phyloP scores from a whole-genome alignment of 805 yeast genomes.

The Metschnikowia rubicola region DNA sequence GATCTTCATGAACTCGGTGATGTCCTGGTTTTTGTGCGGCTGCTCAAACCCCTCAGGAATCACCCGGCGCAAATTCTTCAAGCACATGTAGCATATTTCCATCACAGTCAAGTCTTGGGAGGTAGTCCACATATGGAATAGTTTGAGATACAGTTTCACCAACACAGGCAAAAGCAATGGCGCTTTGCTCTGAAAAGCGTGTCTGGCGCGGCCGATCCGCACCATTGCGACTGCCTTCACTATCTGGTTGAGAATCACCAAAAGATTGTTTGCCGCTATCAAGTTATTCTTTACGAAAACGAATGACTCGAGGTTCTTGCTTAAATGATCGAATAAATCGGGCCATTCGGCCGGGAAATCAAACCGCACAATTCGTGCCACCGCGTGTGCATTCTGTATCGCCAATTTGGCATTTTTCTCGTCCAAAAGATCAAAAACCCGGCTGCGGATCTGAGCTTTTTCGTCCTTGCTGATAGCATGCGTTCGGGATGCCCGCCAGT shows the following conservation, averaged over 20 bases:
- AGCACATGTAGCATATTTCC: conserved; percentile 73
- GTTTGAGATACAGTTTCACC: conserved; percentile 54
- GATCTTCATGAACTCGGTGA: conserved; percentile 57
- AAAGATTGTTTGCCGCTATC: conserved; percentile 56
- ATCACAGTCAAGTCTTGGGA: conserved; percentile 49
- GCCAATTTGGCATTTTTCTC: conserved; percentile 74
- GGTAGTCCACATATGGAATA: conserved; percentile 62
- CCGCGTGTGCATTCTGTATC: conserved; percentile 81
- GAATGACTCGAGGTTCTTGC: conserved; percentile 42
- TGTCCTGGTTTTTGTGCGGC: conserved; percentile 56
- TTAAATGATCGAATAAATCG: conserved; percentile 62
- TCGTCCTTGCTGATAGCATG: conserved; percentile 58
- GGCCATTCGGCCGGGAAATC: conserved; percentile 94
- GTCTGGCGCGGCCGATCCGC: conserved; percentile 77
- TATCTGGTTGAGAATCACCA: conserved; percentile 71
- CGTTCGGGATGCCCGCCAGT: conserved; percentile 72
- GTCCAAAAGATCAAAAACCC: conserved; percentile 56
- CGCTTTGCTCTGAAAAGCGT: conserved; percentile 70
- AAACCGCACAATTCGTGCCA: conserved; percentile 70
- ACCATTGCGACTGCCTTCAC: conserved; percentile 72
- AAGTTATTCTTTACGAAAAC: conserved; percentile 39
- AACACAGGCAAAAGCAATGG: conserved; percentile 60
- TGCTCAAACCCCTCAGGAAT: conserved; percentile 73
- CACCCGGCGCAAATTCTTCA: conserved; percentile 71
- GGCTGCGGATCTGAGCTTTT: conserved; percentile 56